Percentiles rank a stretch among this genome's conserved stretches.
These are phyloP conservation scores for Dendrobium officinale DNA, from an alignment of 106 monocot species.

Conservation along the genomic window DNA sequence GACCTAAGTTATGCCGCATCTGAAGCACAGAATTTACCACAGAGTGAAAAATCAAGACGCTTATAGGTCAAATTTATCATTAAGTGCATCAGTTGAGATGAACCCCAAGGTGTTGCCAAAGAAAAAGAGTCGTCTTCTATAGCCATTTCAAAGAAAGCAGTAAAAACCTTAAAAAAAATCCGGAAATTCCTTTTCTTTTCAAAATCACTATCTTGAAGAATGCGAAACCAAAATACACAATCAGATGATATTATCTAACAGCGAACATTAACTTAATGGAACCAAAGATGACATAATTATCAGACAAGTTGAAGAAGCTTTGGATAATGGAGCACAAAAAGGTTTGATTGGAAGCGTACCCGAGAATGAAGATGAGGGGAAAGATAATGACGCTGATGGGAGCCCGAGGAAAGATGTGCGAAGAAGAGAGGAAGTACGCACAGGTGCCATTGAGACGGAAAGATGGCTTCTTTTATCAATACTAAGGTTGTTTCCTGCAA, in stretches of 20 bases:
- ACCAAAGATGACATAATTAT: neutral
- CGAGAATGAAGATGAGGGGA: conserved; percentile 21
- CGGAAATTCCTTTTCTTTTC: neutral
- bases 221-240: too few species aligned
- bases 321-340: neutral
- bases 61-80: neutral
- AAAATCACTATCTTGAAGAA: neutral
- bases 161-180: too few species aligned
- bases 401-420: conserved; percentile 13
- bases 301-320: neutral
- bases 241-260: neutral
- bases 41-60: neutral
- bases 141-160: too few species aligned
- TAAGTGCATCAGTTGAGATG: neutral
- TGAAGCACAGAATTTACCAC: neutral
- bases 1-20: neutral
- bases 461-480: conserved; percentile 9
- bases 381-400: conserved; percentile 6
- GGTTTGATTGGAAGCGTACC: conserved; percentile 13
- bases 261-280: neutral
- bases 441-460: conserved; percentile 1
- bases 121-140: too few species aligned
- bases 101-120: too few species aligned
- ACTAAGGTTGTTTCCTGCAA: neutral
- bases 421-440: conserved; percentile 3